Base-by-base conservation (phyloP, 1,284 basidiomycete species). In the Trichosporon inkin region DNA sequence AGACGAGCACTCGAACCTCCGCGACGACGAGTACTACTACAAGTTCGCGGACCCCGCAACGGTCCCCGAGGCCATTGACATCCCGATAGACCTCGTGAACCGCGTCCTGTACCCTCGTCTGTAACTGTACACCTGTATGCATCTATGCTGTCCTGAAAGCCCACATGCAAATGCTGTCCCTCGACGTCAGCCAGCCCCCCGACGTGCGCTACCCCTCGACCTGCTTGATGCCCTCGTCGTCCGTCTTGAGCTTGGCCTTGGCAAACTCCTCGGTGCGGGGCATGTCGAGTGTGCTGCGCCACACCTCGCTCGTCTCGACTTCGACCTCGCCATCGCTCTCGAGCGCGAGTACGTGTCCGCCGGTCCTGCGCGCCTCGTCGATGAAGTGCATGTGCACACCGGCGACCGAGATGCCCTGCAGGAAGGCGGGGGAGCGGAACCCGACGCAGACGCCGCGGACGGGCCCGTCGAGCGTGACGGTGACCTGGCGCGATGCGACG, bases 71-170 rank as follows among this genome's bases (percentile, higher is more conserved):
- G 79, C 87, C 24, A 87, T 88, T 70, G 90, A 92, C 75, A 84
- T 92, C 65, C 90, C 90, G 2, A 86, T 91, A 62, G 87, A 87
- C 44, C 71, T 90, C 49, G 88, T 90, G 19, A 91, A 90, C 70
- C 85, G 87, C 41, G 82, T 86, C 40, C 69, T 87, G 36, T 88
- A 88, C 66, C 70, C 69, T 2, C 60, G 62, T 49, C 14, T 35
- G 44, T 41, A 51, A 54, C 24, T 36, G 16, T 49, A 47, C 55
- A 37, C 38, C 17, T 49, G 44, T 49, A 49, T 49, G 44, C 44
- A 49, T 49, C 13, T 32, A 47, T 22, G 24, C 14, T 49, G 14
- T 5, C 24, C 14, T 11, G 11, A 6, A 32, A 35, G n/a, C n/a
- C 19, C 51, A 35, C 28, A 37, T 37, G n/a, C 35, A 37, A 17